These are phyloP conservation scores for Diutina rugosa DNA, from an alignment of 1,139 yeast genomes.

Conservation along the genomic window DNA sequence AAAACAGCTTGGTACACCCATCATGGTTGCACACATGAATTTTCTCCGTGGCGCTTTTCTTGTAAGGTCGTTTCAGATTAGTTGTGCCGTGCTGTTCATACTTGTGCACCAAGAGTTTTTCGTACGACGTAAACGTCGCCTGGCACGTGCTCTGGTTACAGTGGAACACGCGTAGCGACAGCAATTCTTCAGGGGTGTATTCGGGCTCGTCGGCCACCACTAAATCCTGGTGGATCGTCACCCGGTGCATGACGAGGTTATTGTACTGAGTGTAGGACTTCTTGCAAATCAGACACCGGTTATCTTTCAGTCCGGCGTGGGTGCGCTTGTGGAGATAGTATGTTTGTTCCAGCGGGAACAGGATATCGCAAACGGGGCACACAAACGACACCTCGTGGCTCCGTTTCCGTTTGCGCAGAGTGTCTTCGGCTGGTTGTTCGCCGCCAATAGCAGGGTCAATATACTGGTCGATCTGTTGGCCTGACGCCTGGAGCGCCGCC, in stretches of 20 bases:
- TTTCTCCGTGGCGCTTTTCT: conserved; percentile 7
- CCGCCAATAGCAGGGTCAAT: conserved; percentile 1
- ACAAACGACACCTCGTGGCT: neutral
- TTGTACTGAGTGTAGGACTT: conserved; percentile 8
- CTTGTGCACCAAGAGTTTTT: conserved; percentile 6
- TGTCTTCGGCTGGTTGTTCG: neutral
- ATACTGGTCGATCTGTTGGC: neutral
- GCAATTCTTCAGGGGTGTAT: conserved; percentile 1
- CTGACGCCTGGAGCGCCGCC: neutral
- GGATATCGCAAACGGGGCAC: neutral
- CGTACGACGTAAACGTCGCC: conserved; percentile 7
- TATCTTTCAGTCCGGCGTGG: conserved; percentile 6
- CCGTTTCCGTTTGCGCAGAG: neutral
- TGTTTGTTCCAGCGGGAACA: neutral
- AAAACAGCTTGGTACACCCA: conserved; percentile 11
- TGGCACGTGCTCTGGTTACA: conserved; percentile 7
- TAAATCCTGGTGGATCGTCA: conserved; percentile 7
- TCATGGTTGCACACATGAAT: conserved; percentile 9
- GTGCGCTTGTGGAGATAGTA: neutral
- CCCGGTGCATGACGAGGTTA: conserved; percentile 7
- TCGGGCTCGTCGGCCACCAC: conserved; percentile 3
- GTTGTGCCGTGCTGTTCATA: conserved; percentile 4
- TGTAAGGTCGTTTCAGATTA: conserved; percentile 7
- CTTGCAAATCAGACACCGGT: conserved; percentile 7
- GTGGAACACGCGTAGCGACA: conserved; percentile 8